Evolutionary conservation across 2,329 filamentous ascomycete genomes (phyloP), one percentile per base, ranked within the genome.

Genomic region (Fusarium verrucosum): DNA sequence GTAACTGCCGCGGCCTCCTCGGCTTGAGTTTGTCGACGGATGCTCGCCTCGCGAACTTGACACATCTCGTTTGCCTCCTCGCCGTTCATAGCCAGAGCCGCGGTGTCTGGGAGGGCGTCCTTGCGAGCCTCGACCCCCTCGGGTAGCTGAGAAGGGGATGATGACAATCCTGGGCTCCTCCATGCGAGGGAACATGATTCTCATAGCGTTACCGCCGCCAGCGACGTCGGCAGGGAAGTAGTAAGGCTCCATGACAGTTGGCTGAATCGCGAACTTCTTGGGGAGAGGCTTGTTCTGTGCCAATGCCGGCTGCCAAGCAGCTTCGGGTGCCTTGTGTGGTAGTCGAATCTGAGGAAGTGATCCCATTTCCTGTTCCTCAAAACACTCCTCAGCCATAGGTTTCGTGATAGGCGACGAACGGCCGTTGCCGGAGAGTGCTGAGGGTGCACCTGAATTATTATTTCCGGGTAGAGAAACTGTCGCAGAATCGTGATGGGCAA

Each of bases 321-420:
- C 82, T 32, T 86, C 83, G 2, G 89, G 88, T 6, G 83, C 83
- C 54, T 83, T 83, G 42, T 83, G 81, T 9, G 90, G 90, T n/a
- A 93, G 78, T 51, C 84, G 85, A 22, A 93, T 87, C 20, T 85
- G 82, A 1, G 90, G 90, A n/a, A 92, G 77, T 9, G 90, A 93
- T 5, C 90, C 90, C 80, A 91, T 91, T 74, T 93, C 90, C 70
- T 91, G 89, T 71, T 92, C 89, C 72, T 92, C 91, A 65, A 94
- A 94, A 65, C 91, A 92, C 61, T 91, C 89, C 64, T 92, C 90
- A 7, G 90, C 89, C 78, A 92, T 89, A 43, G 87, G 87, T 71
- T 89, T 91, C 5, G 87, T 87, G 16, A 81, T 82, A 19, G 83
- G 58, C 73, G 26, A 82, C 80, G 43, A 79, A 78, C 51, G 79